Base-by-base conservation (phyloP, 2,329 filamentous ascomycete species). In the Pseudophaeomoniella oleicola region DNA sequence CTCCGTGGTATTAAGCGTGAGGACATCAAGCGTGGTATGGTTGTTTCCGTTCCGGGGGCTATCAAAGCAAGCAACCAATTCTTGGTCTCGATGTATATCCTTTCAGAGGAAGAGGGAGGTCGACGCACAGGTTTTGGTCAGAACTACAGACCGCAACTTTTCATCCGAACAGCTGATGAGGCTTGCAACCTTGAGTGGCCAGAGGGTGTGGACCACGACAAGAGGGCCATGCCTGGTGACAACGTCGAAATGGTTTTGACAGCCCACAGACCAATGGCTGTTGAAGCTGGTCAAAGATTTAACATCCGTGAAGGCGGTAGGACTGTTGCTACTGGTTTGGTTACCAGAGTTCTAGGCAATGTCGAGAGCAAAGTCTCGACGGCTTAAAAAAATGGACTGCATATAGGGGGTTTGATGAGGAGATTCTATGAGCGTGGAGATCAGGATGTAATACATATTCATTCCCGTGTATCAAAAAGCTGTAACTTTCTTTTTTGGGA, bases 101-200 rank as follows among this genome's bases (percentile, higher is more conserved):
- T 98, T 52, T 87, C 76, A 59, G 94, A 96, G 75, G 90, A 94
- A 57, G 90, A 98, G 64, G 90, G 90, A 68, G 90, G 90, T 54
- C 84, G 90, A 52, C 87, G 94, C 72, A 94, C 83, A 45, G 87
- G 88, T 37, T 98, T 98, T 73, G 74, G 77, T 59, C 72, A 85
- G 69, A 92, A 94, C 75, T 98, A 98, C 75, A 80, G 85, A 57
- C 90, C 90, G 36, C 88, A 96, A 69, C 78, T 96, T 58, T 98
- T 81, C 71, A 75, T 98, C 59, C 83, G 90, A 55, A 96, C 90
- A 48, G 84, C 88, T 63, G 74, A 80, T 52, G 75, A 79, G 59
- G 67, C 75, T 39, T 80, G 82, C 53, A 70, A 79, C 39, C 74
- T 98, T 51, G 76, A 70, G 57, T 94, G 88, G 79, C 85, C 87